Percentiles rank a stretch among this genome's conserved stretches.
Conservation (phyloP, 441 rosid species). For the Rhodomyrtus psidioides region DNA sequence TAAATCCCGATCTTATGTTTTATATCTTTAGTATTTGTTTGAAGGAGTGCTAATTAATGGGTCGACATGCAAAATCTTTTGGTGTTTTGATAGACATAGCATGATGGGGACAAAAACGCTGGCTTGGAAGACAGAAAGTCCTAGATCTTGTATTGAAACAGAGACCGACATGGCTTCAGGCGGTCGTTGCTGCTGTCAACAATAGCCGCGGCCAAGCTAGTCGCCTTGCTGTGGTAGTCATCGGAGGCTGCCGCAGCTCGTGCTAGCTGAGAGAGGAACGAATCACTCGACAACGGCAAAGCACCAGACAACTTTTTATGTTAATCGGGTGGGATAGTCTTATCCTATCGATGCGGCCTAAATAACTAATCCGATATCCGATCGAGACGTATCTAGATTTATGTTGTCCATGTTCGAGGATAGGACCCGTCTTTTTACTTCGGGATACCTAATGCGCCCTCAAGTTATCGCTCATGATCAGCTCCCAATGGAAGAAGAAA, state of each 20-base stretch:
- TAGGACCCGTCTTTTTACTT: background rate
- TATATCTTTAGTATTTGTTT: background rate
- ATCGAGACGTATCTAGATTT: background rate
- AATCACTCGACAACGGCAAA: no score
- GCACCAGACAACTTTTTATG: background rate
- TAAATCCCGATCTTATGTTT: no score
- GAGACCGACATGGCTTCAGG: fast-evolving
- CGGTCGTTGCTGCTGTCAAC: no score
- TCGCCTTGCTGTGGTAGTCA: background rate
- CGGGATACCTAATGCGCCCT: background rate
- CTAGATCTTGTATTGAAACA: no score
- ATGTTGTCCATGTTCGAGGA: background rate
- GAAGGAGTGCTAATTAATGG: background rate
- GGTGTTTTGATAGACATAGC: background rate
- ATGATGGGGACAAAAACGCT: background rate
- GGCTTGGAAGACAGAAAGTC: background rate
- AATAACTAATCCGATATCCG: background rate
- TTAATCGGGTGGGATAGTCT: background rate
- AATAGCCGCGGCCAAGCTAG: background rate
- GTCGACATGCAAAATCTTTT: background rate
- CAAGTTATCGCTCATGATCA: background rate
- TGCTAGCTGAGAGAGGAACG: background rate
- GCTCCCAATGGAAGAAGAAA: background rate
- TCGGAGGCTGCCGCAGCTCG: background rate
- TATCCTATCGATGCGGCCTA: fast-evolving